Percentiles rank a stretch among this genome's conserved stretches.
Evolutionary conservation across 1,284 basidiomycete genomes (phyloP).

Genomic region (Moniliophthora roreri): DNA sequence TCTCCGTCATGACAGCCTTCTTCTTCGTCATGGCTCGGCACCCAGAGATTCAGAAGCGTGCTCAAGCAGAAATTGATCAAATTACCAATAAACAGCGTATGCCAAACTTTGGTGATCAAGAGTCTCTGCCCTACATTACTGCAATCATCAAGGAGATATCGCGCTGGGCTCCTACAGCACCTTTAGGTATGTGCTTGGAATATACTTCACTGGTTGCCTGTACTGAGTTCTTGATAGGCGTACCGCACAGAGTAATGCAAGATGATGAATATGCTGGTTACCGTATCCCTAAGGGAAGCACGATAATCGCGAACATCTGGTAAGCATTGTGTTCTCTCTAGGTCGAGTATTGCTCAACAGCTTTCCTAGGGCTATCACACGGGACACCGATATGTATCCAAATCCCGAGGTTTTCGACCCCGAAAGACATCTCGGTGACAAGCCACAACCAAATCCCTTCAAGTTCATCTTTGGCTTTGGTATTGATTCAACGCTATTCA

Average conservation of each 20-base stretch:
- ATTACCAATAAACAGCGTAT: slow-evolving; percentile 26
- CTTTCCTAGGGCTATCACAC: neutral
- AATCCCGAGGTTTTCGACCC: slow-evolving; percentile 34
- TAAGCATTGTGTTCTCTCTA: slow-evolving; percentile 27
- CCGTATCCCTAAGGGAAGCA: slow-evolving; percentile 27
- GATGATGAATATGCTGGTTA: slow-evolving; percentile 29
- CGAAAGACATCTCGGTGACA: slow-evolving; percentile 36
- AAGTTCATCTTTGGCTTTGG: slow-evolving; percentile 42
- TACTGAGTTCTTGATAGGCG: slow-evolving; percentile 8
- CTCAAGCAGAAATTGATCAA: slow-evolving; percentile 32
- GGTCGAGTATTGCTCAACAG: neutral
- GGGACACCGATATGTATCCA: slow-evolving; percentile 35
- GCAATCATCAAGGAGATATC: slow-evolving; percentile 35
- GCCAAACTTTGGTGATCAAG: slow-evolving; percentile 33
- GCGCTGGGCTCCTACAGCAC: slow-evolving; percentile 32
- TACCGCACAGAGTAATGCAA: slow-evolving; percentile 23
- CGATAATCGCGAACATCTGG: slow-evolving; percentile 26
- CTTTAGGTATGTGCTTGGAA: slow-evolving; percentile 25
- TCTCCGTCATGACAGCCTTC: slow-evolving; percentile 38
- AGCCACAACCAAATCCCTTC: slow-evolving; percentile 30
- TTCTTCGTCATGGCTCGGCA: slow-evolving; percentile 37
- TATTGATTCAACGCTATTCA: slow-evolving; percentile 15
- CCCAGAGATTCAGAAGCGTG: slow-evolving; percentile 35
- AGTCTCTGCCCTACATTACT: slow-evolving; percentile 32
- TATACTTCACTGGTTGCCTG: slow-evolving; percentile 20